Conservation (phyloP, 306 rosid genomes). For the Pyrus pyrifolia region DNA sequence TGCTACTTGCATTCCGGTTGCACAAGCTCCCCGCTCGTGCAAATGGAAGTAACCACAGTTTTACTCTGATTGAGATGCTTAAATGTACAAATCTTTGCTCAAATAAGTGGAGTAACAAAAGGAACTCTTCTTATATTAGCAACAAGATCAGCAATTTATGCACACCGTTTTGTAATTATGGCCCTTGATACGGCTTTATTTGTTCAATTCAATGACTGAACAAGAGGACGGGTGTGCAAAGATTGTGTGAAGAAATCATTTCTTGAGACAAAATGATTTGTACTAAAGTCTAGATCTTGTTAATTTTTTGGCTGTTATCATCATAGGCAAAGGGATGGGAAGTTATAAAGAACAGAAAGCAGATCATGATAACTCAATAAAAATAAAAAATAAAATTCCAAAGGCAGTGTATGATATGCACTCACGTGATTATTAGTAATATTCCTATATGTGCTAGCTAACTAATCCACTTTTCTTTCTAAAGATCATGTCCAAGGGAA, state of each 20-base stretch:
- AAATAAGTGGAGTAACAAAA: background rate
- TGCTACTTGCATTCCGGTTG: constrained; percentile 9
- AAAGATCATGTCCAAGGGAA: background rate
- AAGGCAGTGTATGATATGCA: background rate
- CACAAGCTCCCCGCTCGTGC: constrained; percentile 6
- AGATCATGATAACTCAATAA: background rate
- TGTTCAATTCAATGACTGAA: background rate
- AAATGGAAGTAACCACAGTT: constrained; percentile 6
- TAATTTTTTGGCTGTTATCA: background rate
- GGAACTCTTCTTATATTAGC: background rate
- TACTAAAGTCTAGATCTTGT: background rate
- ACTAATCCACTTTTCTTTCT: background rate
- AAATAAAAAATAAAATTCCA: background rate
- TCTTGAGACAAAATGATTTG: background rate
- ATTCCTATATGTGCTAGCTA: background rate
- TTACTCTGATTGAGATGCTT: background rate
- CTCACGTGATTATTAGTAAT: constrained; percentile 22
- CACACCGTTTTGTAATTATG: no score
- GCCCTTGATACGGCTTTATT: no score
- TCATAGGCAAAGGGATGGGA: background rate
- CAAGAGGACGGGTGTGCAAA: background rate
- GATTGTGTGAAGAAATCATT: background rate
- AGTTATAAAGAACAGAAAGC: background rate
- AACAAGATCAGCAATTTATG: background rate
- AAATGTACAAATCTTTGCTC: background rate